Base-by-base conservation (phyloP, 2,329 filamentous ascomycete species). In the Scorias spongiosa region DNA sequence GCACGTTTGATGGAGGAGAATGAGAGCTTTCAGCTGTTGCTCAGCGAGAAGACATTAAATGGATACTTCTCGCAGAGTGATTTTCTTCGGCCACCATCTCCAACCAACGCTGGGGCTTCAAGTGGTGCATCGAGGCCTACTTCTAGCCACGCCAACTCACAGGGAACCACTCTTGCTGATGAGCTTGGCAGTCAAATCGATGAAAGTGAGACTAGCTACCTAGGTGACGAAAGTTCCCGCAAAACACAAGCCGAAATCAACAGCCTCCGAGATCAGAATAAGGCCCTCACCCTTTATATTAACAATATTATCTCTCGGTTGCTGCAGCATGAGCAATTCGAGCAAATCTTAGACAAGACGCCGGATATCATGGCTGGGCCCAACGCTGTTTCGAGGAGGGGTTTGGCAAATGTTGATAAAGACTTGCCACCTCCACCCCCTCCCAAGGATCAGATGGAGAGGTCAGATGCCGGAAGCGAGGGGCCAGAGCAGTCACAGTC, bases 251-350 rank as follows among this genome's bases (percentile, higher is more conserved):
- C 71, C 10, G 89, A 96, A 55, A 64, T 91, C 52, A 86, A 83
- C 63, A 72, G 76, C 8, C 69, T 85, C 54, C 89, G 84, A 66
- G 89, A 94, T 61, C 81, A 94, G 68, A 96, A 98, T 71, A 96
- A 96, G 69, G 91, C 91, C 28, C 71, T 98, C 54, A 93, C 87
- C 18, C 71, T 96, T 51, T 98, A 98, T 68, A 95, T 98, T 70
- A 94, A 96, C 75, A 93, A 91, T 68, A 96, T 98, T 62, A 94
- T 98, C 61, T 91, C 91, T 62, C 83, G 91, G 45, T 76, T 98
- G 39, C 74, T 98, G 49, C 84, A 93, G 59, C 84, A 95, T 64
- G 84, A 93, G 57, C 88, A 93, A 53, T 96, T 94, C 53, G 89
- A 98, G 66, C 80, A 85, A 49, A 93, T 96, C 48, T 72, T 95